Base-by-base conservation (phyloP, 345 rosid genomes). In the Mallotus nudiflorus region DNA sequence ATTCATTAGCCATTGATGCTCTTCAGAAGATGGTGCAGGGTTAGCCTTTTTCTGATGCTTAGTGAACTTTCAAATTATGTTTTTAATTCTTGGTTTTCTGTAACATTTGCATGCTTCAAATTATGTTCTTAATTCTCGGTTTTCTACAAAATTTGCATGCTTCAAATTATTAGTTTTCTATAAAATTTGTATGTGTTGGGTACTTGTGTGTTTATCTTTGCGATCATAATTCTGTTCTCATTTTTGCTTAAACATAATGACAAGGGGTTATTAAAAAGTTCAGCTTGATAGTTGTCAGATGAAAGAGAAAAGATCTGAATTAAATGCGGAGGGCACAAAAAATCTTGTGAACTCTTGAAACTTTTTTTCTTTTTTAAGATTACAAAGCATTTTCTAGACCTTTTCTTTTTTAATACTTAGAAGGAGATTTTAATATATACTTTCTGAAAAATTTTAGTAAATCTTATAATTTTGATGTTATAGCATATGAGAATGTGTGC, bases 1-100 rank as follows among this genome's bases (percentile, higher is more conserved):
- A 89, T 79, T 76, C 99, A 0, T 81, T 91, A 69, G 99, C 99
- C 24, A 84, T 91, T 8, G 99, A 91, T 61, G 99, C 99, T 19
- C 97, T 96, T 71, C 98, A 92, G 79, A 92, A 89, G 81, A 96
- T 96, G 99, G 89, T 92, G 53, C 98, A 89, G 77, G 99, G 96
- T 87, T 68, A 66, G 84, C 72, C 52, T 71, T 59, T 25, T 58
- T 29, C 44, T 37, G 44, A 31, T 29, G 15, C 24, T 13, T 59
- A 13, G 14, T 70, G 51, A 57, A 28, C 10, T 49, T 63, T 33
- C 16, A 13, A 14, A n/a, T 60, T 9, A 60, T 29, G 0, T n/a
- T 37, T 0, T 35, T 59, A 33, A n/a, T n/a, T 9, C 39, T 61
- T 20, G n/a, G n/a, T 15, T 39, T 61, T 19, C 42, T 59, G 9